Conservation (phyloP, 2,329 filamentous ascomycete species). For the Alternaria ethzedia region DNA sequence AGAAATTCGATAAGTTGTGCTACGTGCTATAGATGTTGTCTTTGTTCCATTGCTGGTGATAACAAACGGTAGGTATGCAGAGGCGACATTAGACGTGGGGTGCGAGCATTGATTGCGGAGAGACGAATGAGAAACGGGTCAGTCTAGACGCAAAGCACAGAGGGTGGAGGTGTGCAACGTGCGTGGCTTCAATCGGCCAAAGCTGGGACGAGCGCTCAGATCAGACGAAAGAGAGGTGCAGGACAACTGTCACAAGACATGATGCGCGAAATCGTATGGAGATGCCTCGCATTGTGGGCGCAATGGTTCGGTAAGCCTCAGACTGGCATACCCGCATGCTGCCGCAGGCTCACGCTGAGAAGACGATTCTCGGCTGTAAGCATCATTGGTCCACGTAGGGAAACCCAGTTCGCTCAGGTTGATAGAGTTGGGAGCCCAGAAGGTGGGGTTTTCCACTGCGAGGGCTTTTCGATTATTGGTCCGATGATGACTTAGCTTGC, state of each 20-base stretch:
- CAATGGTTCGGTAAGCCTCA: conserved; percentile 41
- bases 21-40: conserved; percentile 40
- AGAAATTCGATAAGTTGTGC: conserved; percentile 35
- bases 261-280: conserved; percentile 27
- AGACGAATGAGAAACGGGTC: conserved; percentile 41
- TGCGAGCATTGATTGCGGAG: conserved; percentile 41
- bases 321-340: conserved; percentile 37
- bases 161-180: conserved; percentile 30
- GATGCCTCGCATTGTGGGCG: conserved; percentile 30
- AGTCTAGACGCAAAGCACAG: conserved; percentile 32
- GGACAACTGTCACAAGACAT: conserved; percentile 43
- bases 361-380: conserved; percentile 32
- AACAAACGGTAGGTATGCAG: conserved; percentile 35
- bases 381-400: conserved; percentile 48
- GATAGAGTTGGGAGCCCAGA: conserved; percentile 35
- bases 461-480: conserved; percentile 34
- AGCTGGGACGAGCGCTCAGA: conserved; percentile 28
- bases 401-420: conserved; percentile 33
- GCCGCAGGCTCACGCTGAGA: conserved; percentile 30
- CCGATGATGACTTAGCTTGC: conserved; percentile 34
- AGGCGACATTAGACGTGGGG: conserved; percentile 47
- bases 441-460: conserved; percentile 32
- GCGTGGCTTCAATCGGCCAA: conserved; percentile 39
- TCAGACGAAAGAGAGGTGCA: conserved; percentile 37
- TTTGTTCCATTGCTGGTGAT: conserved; percentile 41